phyloP scores from a whole-genome alignment of 202 grass and related monocot genomes.

The Hordeum pubiflorum region DNA sequence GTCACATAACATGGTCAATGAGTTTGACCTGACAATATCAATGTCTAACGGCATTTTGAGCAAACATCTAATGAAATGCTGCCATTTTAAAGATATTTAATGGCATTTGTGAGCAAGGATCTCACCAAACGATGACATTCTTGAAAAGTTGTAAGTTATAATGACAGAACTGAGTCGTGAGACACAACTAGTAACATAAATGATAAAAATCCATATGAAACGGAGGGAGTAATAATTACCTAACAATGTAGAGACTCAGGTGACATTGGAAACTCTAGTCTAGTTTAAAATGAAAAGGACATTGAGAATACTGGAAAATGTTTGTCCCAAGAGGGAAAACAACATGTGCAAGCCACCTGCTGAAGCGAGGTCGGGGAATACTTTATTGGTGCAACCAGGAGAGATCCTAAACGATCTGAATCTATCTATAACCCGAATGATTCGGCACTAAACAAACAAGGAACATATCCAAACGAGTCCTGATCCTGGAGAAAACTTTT shows the following conservation, averaged over 20 bases:
- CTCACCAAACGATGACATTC: too few relatives aligned
- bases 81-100: too few relatives aligned
- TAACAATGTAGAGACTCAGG: not conserved
- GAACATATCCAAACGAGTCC: conserved; percentile 6
- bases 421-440: conserved; percentile 32
- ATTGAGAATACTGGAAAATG: not conserved
- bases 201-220: too few relatives aligned
- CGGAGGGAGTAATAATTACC: not conserved
- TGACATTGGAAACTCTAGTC: not conserved
- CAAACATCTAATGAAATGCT: too few relatives aligned
- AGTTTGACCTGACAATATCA: too few relatives aligned
- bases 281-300: not conserved
- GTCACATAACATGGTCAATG: too few relatives aligned
- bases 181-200: too few relatives aligned
- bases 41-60: too few relatives aligned
- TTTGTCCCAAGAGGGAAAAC: not conserved
- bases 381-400: conserved; percentile 22
- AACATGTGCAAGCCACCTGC: conserved; percentile 18
- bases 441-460: conserved; percentile 21
- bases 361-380: not conserved
- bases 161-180: too few relatives aligned
- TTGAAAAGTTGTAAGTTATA: too few relatives aligned
- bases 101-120: too few relatives aligned
- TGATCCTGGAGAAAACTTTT: conserved; percentile 2
- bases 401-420: conserved; percentile 22